Evolutionary conservation across 441 rosid genomes (phyloP).

Genomic region (Brassica balearica): DNA sequence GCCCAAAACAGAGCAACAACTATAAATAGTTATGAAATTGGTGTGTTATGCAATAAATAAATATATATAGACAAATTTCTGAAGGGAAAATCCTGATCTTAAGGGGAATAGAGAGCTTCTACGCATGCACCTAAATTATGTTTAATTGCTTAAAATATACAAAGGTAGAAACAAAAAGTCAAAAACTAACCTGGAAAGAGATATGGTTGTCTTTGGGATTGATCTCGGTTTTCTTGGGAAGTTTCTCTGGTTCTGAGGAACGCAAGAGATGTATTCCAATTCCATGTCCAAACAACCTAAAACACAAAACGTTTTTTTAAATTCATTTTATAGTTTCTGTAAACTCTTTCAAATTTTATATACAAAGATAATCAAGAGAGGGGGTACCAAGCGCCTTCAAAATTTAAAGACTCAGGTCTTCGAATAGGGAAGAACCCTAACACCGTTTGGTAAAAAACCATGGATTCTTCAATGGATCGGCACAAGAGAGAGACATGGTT

Average conservation of each 20-base stretch:
- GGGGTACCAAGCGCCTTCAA: slow-evolving; percentile 78
- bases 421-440: slow-evolving; percentile 78
- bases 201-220: slow-evolving; percentile 84
- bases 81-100: neutral
- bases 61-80: too few species aligned
- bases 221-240: slow-evolving; percentile 63
- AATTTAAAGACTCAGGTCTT: slow-evolving; percentile 80
- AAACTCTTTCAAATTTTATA: neutral
- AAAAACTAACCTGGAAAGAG: slow-evolving; percentile 74
- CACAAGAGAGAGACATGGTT: slow-evolving; percentile 82
- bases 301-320: neutral
- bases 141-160: neutral
- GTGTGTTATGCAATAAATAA: neutral
- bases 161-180: neutral
- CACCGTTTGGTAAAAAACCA: slow-evolving; percentile 63
- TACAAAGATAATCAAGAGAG: neutral
- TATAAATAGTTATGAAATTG: neutral
- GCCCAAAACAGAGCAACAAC: slow-evolving; percentile 29
- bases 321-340: neutral
- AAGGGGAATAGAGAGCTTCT: neutral
- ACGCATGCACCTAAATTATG: neutral
- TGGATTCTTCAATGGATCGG: slow-evolving; percentile 63
- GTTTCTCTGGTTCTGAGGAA: slow-evolving; percentile 60
- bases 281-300: slow-evolving; percentile 81
- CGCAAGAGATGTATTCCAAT: slow-evolving; percentile 80